Base-by-base conservation (phyloP, 2,329 filamentous ascomycete species). In the Drechslera avenae region DNA sequence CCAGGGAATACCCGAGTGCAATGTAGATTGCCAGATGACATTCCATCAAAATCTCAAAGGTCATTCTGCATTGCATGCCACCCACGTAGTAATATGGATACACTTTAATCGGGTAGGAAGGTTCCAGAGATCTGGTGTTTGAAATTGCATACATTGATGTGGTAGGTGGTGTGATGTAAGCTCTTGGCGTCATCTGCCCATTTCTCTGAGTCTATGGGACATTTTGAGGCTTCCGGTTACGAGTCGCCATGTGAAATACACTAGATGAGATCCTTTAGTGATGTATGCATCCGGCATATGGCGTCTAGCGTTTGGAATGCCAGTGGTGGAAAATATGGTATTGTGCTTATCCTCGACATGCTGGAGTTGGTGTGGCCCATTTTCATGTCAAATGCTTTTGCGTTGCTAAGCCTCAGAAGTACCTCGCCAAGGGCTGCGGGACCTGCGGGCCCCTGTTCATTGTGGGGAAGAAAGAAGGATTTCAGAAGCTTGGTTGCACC, bases 121-220 rank as follows among this genome's bases (percentile, higher is more conserved):
- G 12, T 36, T 33, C 3, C 34, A 17, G n/a, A 16, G 21, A 21
- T 31, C 14, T 35, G 14, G 19, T 17, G 10, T 4, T 18, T 16
- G 30, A 7, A 31, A 26, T n/a, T 30, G 23, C 28, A 13, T 7
- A 13, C 6, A 28, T 46, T 16, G 16, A 16, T 28, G 32, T 14
- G 43, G 33, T 41, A n/a, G 30, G 39, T 16, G 14, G 34, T 52
- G 23, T 39, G 37, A 49, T 48, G 50, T 44, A 34, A 39, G 30
- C 31, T 31, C 19, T 46, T 17, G 28, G 39, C 37, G 41, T 53
- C 50, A 39, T 46, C 54, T 53, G 36, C 39, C 39, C 33, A 12
- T 23, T 46, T 52, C 60, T 62, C 41, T 62, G 63, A 59, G 59
- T 51, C 23, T 48, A 42, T 26, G 47, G 57, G 58, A 50, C 54